phyloP scores from a whole-genome alignment of 495 filamentous ascomycete species.

The Neurospora discreta region DNA sequence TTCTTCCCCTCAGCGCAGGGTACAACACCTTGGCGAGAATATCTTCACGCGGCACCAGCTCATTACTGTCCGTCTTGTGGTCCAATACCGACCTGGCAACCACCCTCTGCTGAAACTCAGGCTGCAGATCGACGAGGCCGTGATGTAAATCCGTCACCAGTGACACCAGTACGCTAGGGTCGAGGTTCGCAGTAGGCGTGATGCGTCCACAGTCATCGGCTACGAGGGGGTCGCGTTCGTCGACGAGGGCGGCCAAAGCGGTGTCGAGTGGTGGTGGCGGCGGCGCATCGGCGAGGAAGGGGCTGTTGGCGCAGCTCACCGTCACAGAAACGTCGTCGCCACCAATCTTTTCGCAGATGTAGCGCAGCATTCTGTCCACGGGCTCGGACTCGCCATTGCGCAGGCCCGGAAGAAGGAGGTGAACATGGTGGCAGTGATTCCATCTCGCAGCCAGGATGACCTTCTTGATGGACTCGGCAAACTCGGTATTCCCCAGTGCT shows the following conservation, averaged over 20 bases:
- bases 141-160: constrained; percentile 32
- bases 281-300: constrained; percentile 6
- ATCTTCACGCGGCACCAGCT: constrained; percentile 19
- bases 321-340: constrained; percentile 13
- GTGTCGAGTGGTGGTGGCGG: constrained; percentile 15
- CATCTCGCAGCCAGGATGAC: constrained; percentile 21
- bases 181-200: constrained; percentile 27
- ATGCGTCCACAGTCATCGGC: constrained; percentile 17
- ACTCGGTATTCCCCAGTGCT: constrained; percentile 16
- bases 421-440: constrained; percentile 22
- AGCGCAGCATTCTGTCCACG: constrained; percentile 16
- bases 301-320: constrained; percentile 17
- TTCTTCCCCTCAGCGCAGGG: constrained; percentile 23
- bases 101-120: constrained; percentile 21
- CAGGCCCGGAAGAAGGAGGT: constrained; percentile 15
- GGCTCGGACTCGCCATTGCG: constrained; percentile 15
- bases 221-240: constrained; percentile 11
- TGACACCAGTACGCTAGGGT: constrained; percentile 29
- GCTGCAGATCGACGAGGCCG: constrained; percentile 16
- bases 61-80: constrained; percentile 20
- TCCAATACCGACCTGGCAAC: constrained; percentile 22
- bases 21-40: constrained; percentile 24
- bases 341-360: constrained; percentile 10
- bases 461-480: constrained; percentile 15
- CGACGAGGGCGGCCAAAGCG: constrained; percentile 13